Percentiles rank a stretch among this genome's conserved stretches.
Conservation (phyloP, 805 yeast genomes). For the Pichia nanzhaoensis region DNA sequence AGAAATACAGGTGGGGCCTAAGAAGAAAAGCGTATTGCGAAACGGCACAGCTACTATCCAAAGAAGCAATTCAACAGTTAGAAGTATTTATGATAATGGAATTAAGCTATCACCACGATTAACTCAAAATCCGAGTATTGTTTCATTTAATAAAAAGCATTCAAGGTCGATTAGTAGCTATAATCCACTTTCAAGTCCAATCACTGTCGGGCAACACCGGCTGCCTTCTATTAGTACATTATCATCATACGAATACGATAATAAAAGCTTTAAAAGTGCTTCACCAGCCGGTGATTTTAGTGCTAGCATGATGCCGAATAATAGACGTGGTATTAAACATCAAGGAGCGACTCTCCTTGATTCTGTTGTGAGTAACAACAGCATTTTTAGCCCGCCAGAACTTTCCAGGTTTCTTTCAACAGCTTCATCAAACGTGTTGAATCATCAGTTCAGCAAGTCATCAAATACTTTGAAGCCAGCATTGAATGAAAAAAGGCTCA, state of each 20-base stretch:
- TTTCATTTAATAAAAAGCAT: constrained; percentile 16
- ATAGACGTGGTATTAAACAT: constrained; percentile 25
- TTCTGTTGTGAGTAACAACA: neutral
- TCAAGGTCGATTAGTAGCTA: constrained; percentile 11
- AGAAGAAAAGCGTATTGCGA: constrained; percentile 1
- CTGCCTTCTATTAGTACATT: constrained; percentile 22
- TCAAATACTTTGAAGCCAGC: neutral
- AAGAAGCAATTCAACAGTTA: neutral
- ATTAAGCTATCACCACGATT: neutral
- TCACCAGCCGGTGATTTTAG: constrained; percentile 20
- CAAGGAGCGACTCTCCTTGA: neutral
- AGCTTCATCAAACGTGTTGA: constrained; percentile 19
- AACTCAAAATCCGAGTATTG: constrained; percentile 8
- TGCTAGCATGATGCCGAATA: constrained; percentile 13
- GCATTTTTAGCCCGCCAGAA: neutral
- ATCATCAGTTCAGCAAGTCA: constrained; percentile 21
- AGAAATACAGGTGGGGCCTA: neutral
- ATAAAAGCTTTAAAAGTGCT: constrained; percentile 19
- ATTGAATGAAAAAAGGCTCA: neutral
- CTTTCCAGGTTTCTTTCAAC: constrained; percentile 13
- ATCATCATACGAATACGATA: constrained; percentile 20
- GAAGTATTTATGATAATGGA: neutral
- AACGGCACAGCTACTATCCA: neutral
- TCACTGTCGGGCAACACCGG: constrained; percentile 8
- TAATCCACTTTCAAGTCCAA: constrained; percentile 6